Conservation (phyloP, 2,329 filamentous ascomycete species). For the Pseudogymnoascus sp. region DNA sequence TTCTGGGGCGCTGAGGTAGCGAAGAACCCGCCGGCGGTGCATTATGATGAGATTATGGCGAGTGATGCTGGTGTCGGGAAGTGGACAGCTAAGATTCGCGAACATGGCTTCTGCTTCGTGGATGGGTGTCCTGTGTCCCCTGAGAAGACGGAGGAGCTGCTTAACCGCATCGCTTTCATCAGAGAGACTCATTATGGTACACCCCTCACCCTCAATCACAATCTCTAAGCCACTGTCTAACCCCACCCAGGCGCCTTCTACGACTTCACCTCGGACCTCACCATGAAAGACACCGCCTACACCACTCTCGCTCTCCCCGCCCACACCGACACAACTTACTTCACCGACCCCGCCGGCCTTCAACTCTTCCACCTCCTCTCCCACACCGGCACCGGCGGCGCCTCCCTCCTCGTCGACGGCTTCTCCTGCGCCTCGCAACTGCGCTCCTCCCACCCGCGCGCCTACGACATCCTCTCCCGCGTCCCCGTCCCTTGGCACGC, state of each 20-base stretch:
- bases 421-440: slow-evolving; percentile 64
- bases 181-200: slow-evolving; percentile 84
- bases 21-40: slow-evolving; percentile 47
- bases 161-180: slow-evolving; percentile 79
- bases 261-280: slow-evolving; percentile 85
- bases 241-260: slow-evolving; percentile 52
- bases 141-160: slow-evolving; percentile 61
- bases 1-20: slow-evolving; percentile 34
- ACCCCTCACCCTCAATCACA: slow-evolving; percentile 39
- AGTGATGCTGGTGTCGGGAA: slow-evolving; percentile 46
- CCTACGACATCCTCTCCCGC: slow-evolving; percentile 49
- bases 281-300: slow-evolving; percentile 85
- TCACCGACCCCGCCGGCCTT: slow-evolving; percentile 81
- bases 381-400: slow-evolving; percentile 66
- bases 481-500: slow-evolving; percentile 67
- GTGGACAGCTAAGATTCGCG: slow-evolving; percentile 56
- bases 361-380: slow-evolving; percentile 91
- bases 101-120: slow-evolving; percentile 71
- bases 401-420: slow-evolving; percentile 77
- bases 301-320: slow-evolving; percentile 73
- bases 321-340: slow-evolving; percentile 95
- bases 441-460: slow-evolving; percentile 40
- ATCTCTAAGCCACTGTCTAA: slow-evolving; percentile 1
- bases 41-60: slow-evolving; percentile 53
- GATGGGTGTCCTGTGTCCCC: slow-evolving; percentile 60